Percentiles rank a stretch among this genome's conserved stretches.
These are phyloP conservation scores for Hordeum marinum DNA, from an alignment of 176 grass and related monocot genomes.

Conservation along the genomic window DNA sequence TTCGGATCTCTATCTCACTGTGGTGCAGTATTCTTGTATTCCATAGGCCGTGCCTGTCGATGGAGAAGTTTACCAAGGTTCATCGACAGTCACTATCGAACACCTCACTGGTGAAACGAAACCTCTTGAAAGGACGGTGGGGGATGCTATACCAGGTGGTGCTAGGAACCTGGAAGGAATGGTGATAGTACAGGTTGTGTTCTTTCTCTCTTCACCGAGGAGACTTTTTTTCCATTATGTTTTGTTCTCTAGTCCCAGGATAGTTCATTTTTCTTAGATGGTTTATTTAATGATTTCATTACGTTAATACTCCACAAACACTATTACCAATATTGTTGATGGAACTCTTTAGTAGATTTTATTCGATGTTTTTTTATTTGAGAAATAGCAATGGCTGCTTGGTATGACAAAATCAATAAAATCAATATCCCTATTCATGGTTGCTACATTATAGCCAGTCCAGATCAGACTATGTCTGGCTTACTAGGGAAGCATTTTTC, in stretches of 20 bases:
- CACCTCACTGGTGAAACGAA: conserved; percentile 94
- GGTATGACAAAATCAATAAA: too few species aligned
- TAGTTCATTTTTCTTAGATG: neutral
- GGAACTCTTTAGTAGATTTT: too few species aligned
- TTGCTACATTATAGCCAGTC: too few species aligned
- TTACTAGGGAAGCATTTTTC: too few species aligned
- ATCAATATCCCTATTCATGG: too few species aligned
- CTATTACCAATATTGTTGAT: too few species aligned
- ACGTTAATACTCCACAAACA: too few species aligned
- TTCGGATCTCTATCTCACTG: conserved; percentile 25
- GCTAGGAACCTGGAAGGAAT: conserved; percentile 96
- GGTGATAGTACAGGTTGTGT: conserved; percentile 87
- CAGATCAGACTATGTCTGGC: too few species aligned
- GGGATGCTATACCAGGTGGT: conserved; percentile 91
- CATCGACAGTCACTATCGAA: conserved; percentile 88
- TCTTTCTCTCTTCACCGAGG: conserved; percentile 16
- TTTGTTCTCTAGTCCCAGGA: neutral
- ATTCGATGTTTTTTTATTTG: too few species aligned
- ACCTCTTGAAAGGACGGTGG: conserved; percentile 78
- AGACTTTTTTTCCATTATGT: neutral
- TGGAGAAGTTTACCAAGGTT: conserved; percentile 95
- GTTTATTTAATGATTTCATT: too few species aligned
- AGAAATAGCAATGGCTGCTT: too few species aligned
- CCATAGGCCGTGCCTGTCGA: conserved; percentile 94
- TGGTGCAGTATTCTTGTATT: conserved; percentile 44